Evolutionary conservation across 2,329 filamentous ascomycete species (phyloP), one percentile per base, ranked within the genome.

Genomic region (Leptographium lundbergii): DNA sequence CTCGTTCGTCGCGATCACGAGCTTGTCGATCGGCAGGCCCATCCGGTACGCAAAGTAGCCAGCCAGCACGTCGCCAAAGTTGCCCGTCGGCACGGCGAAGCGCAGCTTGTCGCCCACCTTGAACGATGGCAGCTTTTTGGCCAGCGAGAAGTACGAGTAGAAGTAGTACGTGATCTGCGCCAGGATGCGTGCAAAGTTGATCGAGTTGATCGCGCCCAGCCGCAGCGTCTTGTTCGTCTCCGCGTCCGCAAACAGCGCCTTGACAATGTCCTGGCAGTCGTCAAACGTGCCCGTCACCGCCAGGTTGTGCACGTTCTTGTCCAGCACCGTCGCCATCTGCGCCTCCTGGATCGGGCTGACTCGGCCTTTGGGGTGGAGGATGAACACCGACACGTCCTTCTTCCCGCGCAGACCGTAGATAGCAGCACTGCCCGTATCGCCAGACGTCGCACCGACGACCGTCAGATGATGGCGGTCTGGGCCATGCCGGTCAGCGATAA

Each of bases 101-200:
- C 91, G 86, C 47, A 94, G 80, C 68, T 82, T 84, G 65, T 88
- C 82, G 65, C 80, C 82, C 27, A 86, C 67, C 60, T 83, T 80
- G 71, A 87, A 87, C 3, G 75, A 72, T 0, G 80, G 68, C 4
- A 82, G 81, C 56, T 79, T 76, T 69, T 78, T 81, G 61, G 78
- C 79, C 39, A 99, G 84, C 17, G 85, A 77, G 74, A 96, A 96
- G 79, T 97, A 97, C 14, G 94, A 85, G 73, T 94, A 80, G 77
- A 96, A 95, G 79, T 96, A 99, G 80, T 96, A 97, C 61, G 89
- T 90, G 64, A 95, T 96, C 75, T 99, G 94, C 14, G 94, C 92
- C 45, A 99, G 81, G 66, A 99, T 97, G 66, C 94, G 82, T 2
- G 91, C 88, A 82, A 87, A 96, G 76, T 97, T 97, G 75, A 97